Evolutionary conservation across 2,329 filamentous ascomycete species (phyloP), one percentile per base, ranked within the genome.

Genomic region (Xylaria sp.): DNA sequence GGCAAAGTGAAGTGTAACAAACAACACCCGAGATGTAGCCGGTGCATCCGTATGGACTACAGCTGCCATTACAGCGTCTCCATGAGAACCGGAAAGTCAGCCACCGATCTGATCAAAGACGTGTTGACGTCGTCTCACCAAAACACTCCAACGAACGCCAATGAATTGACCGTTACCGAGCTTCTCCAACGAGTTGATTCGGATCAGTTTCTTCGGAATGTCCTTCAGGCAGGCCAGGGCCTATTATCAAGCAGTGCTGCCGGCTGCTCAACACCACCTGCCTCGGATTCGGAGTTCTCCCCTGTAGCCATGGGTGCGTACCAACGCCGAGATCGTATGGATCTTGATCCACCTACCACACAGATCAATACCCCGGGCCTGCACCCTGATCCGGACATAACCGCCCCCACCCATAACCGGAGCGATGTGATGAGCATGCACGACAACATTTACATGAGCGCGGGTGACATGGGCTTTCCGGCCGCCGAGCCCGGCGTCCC

Each of bases 1-100:
- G 60, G 45, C 34, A 62, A 62, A 23, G 60, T 62, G 20, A 30
- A 43, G 15, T 52, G 48, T 12, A 20, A 52, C n/a, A 52, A 52
- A 25, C 48, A 52, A 8, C 48, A 32, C 23, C 48, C 48, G 28
- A 7, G n/a, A 32, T 52, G 48, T 20, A 52, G 48, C 48, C 25
- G 48, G 13, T 52, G 48, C 28, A 52, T 32, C 9, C 48, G 48
- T 15, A 32, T 52, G 48, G 23, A 52, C 23, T n/a, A 20, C 25
- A 18, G 23, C 48, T 52, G 48, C 48, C 48, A 32, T 8, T 52
- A 52, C 28, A 52, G 48, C 25, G 48, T 52, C 48, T 52, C 48
- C 4, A 30, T 52, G 48, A 52, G 48, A 32, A 30, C 48, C 6
- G 48, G 48, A 32, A 52, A 52, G 28, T 20, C 48, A 3, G 28